A percentile compares a stretch with the other conserved stretches of the same genome.
Evolutionary conservation across 768 basidiomycete genomes (phyloP).

Genomic region (Trametes meyenii): DNA sequence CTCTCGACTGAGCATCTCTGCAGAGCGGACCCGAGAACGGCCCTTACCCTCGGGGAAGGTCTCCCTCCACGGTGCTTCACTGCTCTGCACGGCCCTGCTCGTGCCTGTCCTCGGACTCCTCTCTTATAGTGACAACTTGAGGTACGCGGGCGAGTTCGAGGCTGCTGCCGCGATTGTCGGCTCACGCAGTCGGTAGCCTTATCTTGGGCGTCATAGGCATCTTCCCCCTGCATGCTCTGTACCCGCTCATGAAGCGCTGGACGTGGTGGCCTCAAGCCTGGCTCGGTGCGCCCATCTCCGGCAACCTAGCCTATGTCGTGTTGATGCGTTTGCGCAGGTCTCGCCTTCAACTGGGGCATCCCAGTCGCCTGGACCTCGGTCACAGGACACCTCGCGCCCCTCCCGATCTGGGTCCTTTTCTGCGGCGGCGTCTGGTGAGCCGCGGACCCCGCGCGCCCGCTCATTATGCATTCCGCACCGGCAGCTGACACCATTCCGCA

Average conservation of each 20-base stretch:
- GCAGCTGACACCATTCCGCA: constrained; percentile 17
- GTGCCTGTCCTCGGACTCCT: constrained; percentile 21
- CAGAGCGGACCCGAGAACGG: constrained; percentile 39
- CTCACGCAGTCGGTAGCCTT: constrained; percentile 3
- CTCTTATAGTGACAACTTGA: constrained; percentile 16
- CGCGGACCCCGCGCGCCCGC: constrained; percentile 32
- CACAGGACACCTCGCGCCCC: constrained; percentile 36
- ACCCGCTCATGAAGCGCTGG: constrained; percentile 57
- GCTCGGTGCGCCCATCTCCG: constrained; percentile 43
- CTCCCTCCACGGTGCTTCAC: constrained; percentile 35
- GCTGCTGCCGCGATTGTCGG: neutral
- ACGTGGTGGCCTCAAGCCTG: constrained; percentile 67
- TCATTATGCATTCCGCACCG: constrained; percentile 23
- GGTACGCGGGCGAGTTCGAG: constrained; percentile 16
- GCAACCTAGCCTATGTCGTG: neutral
- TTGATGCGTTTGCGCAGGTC: constrained; percentile 13
- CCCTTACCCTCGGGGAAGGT: constrained; percentile 38
- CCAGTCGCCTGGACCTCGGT: constrained; percentile 51
- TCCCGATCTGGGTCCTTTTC: constrained; percentile 23
- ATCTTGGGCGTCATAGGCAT: constrained; percentile 24
- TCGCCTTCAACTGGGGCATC: constrained; percentile 59
- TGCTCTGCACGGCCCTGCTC: constrained; percentile 31
- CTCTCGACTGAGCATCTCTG: neutral
- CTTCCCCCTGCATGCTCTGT: constrained; percentile 31
- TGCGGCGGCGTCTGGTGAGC: constrained; percentile 26